phyloP scores from a whole-genome alignment of 371 early-diverging fungal genomes.

The Mortierella sp. region DNA sequence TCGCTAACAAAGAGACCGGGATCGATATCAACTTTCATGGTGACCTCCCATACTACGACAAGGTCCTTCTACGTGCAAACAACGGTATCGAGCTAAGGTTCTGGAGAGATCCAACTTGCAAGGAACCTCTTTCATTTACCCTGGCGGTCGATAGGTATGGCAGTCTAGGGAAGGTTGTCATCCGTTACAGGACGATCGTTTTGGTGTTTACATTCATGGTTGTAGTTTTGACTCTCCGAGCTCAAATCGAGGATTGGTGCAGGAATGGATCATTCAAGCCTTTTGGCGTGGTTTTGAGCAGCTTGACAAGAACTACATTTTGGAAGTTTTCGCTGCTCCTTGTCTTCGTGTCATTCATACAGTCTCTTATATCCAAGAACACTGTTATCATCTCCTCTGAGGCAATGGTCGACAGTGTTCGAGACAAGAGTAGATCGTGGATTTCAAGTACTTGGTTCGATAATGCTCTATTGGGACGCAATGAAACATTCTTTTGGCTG shows the following conservation, averaged over 20 bases:
- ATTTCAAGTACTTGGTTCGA: constrained; percentile 10
- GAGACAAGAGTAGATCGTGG: background rate
- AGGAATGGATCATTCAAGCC: constrained; percentile 27
- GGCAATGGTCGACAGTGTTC: background rate
- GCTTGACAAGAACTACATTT: constrained; percentile 3
- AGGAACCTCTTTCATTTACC: constrained; percentile 61
- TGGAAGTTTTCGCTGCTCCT: constrained; percentile 25
- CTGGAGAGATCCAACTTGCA: constrained; percentile 74
- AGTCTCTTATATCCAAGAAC: constrained; percentile 18
- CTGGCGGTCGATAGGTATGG: constrained; percentile 79
- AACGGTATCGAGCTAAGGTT: constrained; percentile 73
- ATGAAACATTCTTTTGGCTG: constrained; percentile 75
- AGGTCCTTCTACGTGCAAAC: constrained; percentile 44
- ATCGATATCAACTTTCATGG: constrained; percentile 80
- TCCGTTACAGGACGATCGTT: constrained; percentile 78
- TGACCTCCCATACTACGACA: constrained; percentile 70
- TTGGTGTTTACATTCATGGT: constrained; percentile 75
- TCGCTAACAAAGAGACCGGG: constrained; percentile 28
- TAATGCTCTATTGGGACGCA: constrained; percentile 66
- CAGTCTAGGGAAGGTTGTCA: constrained; percentile 77
- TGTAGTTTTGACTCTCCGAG: constrained; percentile 66
- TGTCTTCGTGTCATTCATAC: constrained; percentile 13
- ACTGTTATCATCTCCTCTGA: background rate
- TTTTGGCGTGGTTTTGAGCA: constrained; percentile 22
- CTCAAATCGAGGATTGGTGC: constrained; percentile 73